A percentile compares a stretch with the other conserved stretches of the same genome.
Evolutionary conservation across 768 basidiomycete species (phyloP).

Genomic region (Lactarius akahatsu): DNA sequence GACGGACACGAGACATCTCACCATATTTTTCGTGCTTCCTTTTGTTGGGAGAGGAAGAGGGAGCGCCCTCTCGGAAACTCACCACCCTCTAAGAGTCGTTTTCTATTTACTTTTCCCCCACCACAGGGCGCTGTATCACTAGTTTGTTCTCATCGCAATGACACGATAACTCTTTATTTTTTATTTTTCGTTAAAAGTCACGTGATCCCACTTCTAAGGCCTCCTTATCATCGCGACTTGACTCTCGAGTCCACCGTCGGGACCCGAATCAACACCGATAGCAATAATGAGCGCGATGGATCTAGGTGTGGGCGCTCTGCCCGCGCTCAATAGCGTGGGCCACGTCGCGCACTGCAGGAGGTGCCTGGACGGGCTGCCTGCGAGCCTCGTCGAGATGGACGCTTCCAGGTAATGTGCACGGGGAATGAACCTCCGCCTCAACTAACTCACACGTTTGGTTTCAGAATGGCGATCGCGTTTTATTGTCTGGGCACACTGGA

Average conservation of each 20-base stretch:
- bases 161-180: conserved; percentile 28
- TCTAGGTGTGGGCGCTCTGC: conserved; percentile 14
- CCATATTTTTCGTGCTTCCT: conserved; percentile 2
- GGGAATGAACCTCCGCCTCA: too few relatives aligned
- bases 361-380: conserved; percentile 70
- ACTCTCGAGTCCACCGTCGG: too few relatives aligned
- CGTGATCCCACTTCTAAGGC: too few relatives aligned
- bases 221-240: too few relatives aligned
- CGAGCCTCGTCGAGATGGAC: conserved; percentile 67
- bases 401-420: conserved; percentile 50
- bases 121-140: conserved; percentile 26
- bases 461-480: conserved; percentile 80
- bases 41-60: not conserved
- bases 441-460: too few relatives aligned
- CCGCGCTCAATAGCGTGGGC: conserved; percentile 43
- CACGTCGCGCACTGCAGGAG: conserved; percentile 68
- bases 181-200: conserved; percentile 12
- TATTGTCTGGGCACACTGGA: conserved; percentile 88
- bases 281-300: not conserved
- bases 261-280: not conserved
- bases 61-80: too few relatives aligned
- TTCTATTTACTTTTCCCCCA: not conserved
- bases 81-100: not conserved
- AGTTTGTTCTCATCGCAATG: conserved; percentile 21
- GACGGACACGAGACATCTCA: conserved; percentile 8